Conservation (phyloP, 1,284 basidiomycete genomes). For the Tilletiaria anomala region DNA sequence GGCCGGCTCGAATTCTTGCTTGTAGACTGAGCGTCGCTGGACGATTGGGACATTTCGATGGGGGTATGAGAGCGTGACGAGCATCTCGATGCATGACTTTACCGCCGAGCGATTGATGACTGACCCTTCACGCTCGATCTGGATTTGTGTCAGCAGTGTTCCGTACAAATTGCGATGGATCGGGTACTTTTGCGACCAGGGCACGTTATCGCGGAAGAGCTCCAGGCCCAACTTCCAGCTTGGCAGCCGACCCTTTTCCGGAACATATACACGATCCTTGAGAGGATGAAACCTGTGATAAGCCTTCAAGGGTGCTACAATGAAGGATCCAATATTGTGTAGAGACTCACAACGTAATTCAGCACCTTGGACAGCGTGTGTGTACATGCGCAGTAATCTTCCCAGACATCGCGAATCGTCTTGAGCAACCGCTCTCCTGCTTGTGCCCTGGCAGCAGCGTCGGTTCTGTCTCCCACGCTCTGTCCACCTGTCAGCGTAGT, state of each 20-base stretch:
- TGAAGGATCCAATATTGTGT: neutral
- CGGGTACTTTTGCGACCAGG: conserved; percentile 48
- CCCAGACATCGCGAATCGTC: conserved; percentile 73
- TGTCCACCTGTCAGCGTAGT: conserved; percentile 8
- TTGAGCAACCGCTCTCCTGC: conserved; percentile 75
- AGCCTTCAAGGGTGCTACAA: too few relatives aligned
- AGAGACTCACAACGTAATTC: conserved; percentile 72
- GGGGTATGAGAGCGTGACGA: conserved; percentile 52
- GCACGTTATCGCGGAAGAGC: conserved; percentile 69
- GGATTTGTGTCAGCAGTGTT: conserved; percentile 72
- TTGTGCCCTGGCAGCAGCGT: conserved; percentile 35
- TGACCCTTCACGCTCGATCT: conserved; percentile 78
- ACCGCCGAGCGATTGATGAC: conserved; percentile 81
- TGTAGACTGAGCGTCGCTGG: conserved; percentile 54
- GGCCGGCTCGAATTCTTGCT: conserved; percentile 67
- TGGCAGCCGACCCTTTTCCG: conserved; percentile 37
- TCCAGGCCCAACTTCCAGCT: conserved; percentile 71
- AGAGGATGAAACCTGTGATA: too few relatives aligned
- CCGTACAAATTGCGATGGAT: conserved; percentile 69
- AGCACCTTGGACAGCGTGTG: conserved; percentile 74
- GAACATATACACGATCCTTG: conserved; percentile 34
- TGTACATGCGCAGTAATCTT: conserved; percentile 84
- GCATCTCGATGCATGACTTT: conserved; percentile 71
- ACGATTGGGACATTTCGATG: conserved; percentile 5
- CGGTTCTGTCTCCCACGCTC: conserved; percentile 15